phyloP scores from a whole-genome alignment of 345 rosid species.

The Citrus hindsii region DNA sequence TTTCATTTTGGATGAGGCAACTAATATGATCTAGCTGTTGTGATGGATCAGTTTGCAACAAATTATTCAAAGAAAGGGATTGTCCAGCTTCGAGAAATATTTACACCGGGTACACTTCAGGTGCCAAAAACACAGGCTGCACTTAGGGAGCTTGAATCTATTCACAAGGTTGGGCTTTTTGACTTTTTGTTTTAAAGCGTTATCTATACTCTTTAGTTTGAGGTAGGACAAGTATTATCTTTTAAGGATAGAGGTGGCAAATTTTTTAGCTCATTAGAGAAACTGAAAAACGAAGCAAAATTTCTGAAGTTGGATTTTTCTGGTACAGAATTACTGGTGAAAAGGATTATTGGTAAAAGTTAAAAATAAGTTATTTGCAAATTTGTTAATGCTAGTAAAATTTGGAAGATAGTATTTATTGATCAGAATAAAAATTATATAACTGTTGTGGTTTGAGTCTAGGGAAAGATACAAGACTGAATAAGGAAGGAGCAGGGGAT shows the following conservation, averaged over 20 bases:
- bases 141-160: conserved; percentile 86
- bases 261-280: background rate
- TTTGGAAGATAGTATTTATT: background rate
- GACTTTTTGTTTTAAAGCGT: background rate
- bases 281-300: background rate
- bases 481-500: background rate
- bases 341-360: background rate
- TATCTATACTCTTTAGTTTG: background rate
- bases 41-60: conserved; percentile 60
- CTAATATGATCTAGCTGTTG: conserved; percentile 3
- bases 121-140: conserved; percentile 64
- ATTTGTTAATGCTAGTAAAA: background rate
- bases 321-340: background rate
- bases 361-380: background rate
- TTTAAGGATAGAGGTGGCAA: background rate
- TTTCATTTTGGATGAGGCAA: conserved; percentile 3
- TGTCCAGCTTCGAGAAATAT: conserved; percentile 81
- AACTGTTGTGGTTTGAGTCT: background rate
- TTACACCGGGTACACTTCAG: conserved; percentile 58
- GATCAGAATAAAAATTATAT: background rate
- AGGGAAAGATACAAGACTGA: background rate
- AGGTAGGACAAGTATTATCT: background rate
- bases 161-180: conserved; percentile 69
- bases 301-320: background rate
- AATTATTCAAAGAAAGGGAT: conserved; percentile 60